These are phyloP conservation scores for Metschnikowia orientalis DNA, from an alignment of 805 yeast species.

Conservation along the genomic window DNA sequence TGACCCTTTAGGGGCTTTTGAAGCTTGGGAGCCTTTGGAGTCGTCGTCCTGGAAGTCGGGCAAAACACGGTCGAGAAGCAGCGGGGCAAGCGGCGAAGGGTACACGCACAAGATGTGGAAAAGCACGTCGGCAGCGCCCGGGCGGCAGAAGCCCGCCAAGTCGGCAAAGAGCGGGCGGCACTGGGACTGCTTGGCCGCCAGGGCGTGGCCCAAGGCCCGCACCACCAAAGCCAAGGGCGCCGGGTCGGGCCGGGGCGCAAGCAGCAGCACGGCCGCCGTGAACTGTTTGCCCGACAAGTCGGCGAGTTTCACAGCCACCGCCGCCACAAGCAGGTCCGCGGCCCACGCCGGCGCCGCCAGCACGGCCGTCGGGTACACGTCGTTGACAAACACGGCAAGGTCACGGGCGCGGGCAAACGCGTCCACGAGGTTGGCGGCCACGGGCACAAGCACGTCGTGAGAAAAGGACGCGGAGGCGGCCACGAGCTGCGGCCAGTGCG, in stretches of 20 bases:
- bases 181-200: slow-evolving; percentile 16
- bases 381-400: slow-evolving; percentile 41
- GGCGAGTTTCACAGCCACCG: slow-evolving; percentile 39
- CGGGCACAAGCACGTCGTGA: slow-evolving; percentile 2
- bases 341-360: slow-evolving; percentile 21
- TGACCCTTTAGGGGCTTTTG: too few relatives aligned
- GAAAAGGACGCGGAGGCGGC: slow-evolving; percentile 2
- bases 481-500: slow-evolving; percentile 35
- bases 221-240: slow-evolving; percentile 13
- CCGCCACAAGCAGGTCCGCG: slow-evolving; percentile 24
- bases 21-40: too few relatives aligned
- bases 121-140: slow-evolving; percentile 41
- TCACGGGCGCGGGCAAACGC: slow-evolving; percentile 59
- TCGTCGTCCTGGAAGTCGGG: too few relatives aligned
- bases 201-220: slow-evolving; percentile 41
- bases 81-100: too few relatives aligned
- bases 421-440: slow-evolving; percentile 34
- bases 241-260: too few relatives aligned
- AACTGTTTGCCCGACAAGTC: slow-evolving; percentile 34
- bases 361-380: slow-evolving; percentile 38
- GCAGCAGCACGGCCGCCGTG: too few relatives aligned
- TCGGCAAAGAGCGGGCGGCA: slow-evolving; percentile 4
- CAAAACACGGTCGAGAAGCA: too few relatives aligned
- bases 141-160: slow-evolving; percentile 13
- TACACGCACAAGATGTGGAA: slow-evolving; percentile 47